Percentiles rank a stretch among this genome's conserved stretches.
Evolutionary conservation across 108 stramenopile species (phyloP).

Genomic region (Pseudonitzschia delicatissima): DNA sequence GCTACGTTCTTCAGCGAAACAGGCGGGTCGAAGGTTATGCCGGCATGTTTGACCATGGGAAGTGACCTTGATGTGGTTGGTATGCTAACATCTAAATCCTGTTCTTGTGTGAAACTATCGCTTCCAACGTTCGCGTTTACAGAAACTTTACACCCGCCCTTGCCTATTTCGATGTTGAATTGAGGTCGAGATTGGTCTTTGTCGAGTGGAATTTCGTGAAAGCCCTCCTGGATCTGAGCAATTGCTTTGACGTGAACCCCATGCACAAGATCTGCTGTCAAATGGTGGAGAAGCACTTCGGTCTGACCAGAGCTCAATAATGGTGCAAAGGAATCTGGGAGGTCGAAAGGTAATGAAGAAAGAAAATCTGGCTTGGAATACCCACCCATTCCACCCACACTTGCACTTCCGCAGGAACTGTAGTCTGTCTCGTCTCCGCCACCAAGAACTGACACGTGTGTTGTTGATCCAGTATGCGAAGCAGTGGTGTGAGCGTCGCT

Average conservation of each 20-base stretch:
- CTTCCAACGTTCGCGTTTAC: conserved; percentile 55
- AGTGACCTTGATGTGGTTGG: conserved; percentile 55
- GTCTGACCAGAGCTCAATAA: conserved; percentile 78
- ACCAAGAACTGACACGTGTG: not conserved
- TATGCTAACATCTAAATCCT: conserved; percentile 67
- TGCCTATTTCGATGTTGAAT: conserved; percentile 55
- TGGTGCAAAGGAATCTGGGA: conserved; percentile 87
- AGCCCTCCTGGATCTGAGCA: conserved; percentile 58
- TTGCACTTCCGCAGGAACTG: not conserved
- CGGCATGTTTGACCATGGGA: conserved; percentile 77
- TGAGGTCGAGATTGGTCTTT: conserved; percentile 80
- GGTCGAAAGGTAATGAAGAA: conserved; percentile 25
- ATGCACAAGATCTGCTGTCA: conserved; percentile 83
- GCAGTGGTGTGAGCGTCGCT: not conserved
- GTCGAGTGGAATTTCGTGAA: conserved; percentile 77
- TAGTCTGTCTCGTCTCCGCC: not conserved
- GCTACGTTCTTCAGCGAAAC: conserved; percentile 75
- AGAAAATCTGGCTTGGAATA: conserved; percentile 15
- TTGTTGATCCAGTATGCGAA: not conserved
- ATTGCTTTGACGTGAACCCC: conserved; percentile 57
- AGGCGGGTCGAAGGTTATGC: conserved; percentile 74
- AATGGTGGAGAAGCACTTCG: conserved; percentile 54
- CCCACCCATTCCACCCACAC: not conserved
- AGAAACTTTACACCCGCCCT: conserved; percentile 61
- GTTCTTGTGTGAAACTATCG: conserved; percentile 54